Conservation (phyloP, 805 yeast species). For the Clavispora fructus region DNA sequence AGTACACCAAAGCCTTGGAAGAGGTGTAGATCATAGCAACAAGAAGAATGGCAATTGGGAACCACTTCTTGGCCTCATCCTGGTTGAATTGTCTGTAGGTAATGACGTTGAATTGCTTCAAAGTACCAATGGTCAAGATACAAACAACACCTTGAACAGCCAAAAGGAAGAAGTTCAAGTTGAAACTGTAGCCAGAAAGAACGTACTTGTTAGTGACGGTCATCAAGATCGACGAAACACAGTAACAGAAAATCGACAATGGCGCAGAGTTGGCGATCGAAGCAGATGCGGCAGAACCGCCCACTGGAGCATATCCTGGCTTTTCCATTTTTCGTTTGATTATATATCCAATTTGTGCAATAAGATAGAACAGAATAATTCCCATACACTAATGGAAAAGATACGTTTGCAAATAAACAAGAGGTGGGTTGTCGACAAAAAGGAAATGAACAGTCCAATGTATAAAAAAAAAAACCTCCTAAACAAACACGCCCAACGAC, state of each 20-base stretch:
- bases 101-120: slow-evolving; percentile 71
- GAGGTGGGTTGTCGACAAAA: neutral
- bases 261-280: slow-evolving; percentile 53
- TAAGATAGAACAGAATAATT: slow-evolving; percentile 33
- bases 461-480: neutral
- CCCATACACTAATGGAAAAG: slow-evolving; percentile 28
- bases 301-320: slow-evolving; percentile 19
- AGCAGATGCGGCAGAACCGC: slow-evolving; percentile 12
- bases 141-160: slow-evolving; percentile 89
- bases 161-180: slow-evolving; percentile 82
- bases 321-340: slow-evolving; percentile 34
- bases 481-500: slow-evolving; percentile 2
- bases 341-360: slow-evolving; percentile 31
- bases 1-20: slow-evolving; percentile 87
- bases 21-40: slow-evolving; percentile 95
- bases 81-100: slow-evolving; percentile 81
- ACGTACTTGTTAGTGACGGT: slow-evolving; percentile 96
- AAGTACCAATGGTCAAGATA: slow-evolving; percentile 61
- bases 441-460: neutral
- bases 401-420: neutral
- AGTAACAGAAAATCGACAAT: slow-evolving; percentile 74
- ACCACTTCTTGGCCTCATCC: slow-evolving; percentile 92
- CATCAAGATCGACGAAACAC: slow-evolving; percentile 93
- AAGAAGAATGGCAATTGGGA: slow-evolving; percentile 84
- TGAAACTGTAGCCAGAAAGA: slow-evolving; percentile 63